Percentiles rank a stretch among this genome's conserved stretches.
Evolutionary conservation across 2,329 filamentous ascomycete genomes (phyloP).

Genomic region (Lomentospora prolificans): DNA sequence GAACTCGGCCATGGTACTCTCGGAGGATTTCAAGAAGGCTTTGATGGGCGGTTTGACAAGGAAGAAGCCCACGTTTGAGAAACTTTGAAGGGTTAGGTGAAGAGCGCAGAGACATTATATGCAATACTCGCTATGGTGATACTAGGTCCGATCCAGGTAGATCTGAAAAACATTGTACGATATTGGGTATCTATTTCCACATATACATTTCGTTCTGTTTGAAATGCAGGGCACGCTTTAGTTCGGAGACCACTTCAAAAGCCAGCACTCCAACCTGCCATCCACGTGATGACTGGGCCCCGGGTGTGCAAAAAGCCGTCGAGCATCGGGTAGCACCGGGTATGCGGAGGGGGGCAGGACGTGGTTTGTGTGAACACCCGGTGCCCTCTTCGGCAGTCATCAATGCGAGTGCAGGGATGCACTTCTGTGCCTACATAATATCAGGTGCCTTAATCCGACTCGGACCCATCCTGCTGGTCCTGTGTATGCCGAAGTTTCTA

Average conservation of each 20-base stretch:
- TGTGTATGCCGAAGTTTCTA: conserved; percentile 43
- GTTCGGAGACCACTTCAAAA: neutral
- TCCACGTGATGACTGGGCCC: neutral
- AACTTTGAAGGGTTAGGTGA: conserved; percentile 44
- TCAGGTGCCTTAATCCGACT: conserved; percentile 29
- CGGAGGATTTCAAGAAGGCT: conserved; percentile 63
- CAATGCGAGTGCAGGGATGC: neutral
- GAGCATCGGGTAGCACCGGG: neutral
- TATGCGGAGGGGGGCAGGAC: neutral
- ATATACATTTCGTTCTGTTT: neutral
- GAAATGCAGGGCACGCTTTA: neutral
- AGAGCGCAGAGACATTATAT: neutral
- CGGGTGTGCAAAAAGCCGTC: neutral
- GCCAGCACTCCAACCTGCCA: neutral
- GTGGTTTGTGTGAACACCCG: neutral
- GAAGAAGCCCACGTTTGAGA: conserved; percentile 73
- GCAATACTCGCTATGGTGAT: neutral
- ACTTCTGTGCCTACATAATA: neutral
- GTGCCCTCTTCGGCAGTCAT: neutral
- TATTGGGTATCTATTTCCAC: conserved; percentile 4
- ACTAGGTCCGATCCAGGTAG: neutral
- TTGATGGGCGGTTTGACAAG: conserved; percentile 69
- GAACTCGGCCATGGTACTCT: conserved; percentile 79
- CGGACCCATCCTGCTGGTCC: conserved; percentile 40
- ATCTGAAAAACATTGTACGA: neutral